Conservation (phyloP, 768 basidiomycete species). For the Rubroboletus satanas region DNA sequence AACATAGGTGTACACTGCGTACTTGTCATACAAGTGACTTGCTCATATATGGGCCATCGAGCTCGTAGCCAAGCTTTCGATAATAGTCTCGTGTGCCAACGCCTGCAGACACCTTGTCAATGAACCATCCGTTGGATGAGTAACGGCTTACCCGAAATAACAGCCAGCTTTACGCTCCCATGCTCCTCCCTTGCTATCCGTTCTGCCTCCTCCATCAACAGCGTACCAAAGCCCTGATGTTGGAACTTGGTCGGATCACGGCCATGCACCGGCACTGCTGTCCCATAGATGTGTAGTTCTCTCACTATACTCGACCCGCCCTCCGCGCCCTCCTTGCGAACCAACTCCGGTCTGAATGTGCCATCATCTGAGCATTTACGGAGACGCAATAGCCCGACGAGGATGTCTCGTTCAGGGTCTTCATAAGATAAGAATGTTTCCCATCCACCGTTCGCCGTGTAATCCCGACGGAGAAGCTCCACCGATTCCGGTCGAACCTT, state of each 20-base stretch:
- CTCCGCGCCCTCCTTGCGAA: constrained; percentile 61
- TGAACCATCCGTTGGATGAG: background rate
- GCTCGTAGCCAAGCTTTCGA: constrained; percentile 85
- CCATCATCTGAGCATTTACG: constrained; percentile 96
- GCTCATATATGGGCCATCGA: constrained; percentile 98
- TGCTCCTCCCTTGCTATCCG: constrained; percentile 97
- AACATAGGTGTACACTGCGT: constrained; percentile 6
- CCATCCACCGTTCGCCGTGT: constrained; percentile 97
- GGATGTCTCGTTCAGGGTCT: constrained; percentile 94
- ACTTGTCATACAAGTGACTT: constrained; percentile 55
- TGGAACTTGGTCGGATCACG: constrained; percentile 98
- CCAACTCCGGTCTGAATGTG: constrained; percentile 91
- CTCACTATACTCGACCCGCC: constrained; percentile 90
- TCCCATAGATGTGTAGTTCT: constrained; percentile 97
- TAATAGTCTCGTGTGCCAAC: constrained; percentile 98
- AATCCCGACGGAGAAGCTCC: constrained; percentile 92
- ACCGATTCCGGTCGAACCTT: constrained; percentile 94
- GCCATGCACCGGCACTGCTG: constrained; percentile 95
- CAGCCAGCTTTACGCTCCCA: constrained; percentile 92
- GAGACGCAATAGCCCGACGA: constrained; percentile 87
- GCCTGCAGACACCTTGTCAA: constrained; percentile 41
- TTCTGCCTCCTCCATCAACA: constrained; percentile 99
- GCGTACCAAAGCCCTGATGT: constrained; percentile 93
- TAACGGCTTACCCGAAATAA: constrained; percentile 78
- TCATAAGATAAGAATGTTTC: constrained; percentile 99